A percentile compares a stretch with the other conserved stretches of the same genome.
Conservation (phyloP, 345 rosid genomes). For the Eucalyptus tenuipes region DNA sequence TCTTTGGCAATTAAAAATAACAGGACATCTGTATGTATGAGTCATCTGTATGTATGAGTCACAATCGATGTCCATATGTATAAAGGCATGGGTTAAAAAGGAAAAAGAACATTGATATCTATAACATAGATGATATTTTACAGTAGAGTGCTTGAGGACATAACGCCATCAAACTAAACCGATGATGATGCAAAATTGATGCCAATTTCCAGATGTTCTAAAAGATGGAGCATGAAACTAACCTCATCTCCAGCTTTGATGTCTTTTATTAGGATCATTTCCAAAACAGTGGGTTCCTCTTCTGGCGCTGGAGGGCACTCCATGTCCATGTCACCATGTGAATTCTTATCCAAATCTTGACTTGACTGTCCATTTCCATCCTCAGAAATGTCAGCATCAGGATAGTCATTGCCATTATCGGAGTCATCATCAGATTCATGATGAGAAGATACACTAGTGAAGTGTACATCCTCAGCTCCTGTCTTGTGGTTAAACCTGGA, state of each 20-base stretch:
- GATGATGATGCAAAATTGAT: not conserved
- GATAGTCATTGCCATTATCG: slow-evolving; percentile 18
- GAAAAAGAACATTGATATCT: not conserved
- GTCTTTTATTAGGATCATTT: slow-evolving; percentile 87
- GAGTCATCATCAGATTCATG: slow-evolving; percentile 33
- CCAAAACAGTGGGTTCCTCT: slow-evolving; percentile 31
- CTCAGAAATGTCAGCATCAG: not conserved
- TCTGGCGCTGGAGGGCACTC: slow-evolving; percentile 3
- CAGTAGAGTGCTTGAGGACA: not conserved
- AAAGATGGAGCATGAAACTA: not conserved
- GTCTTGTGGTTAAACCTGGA: slow-evolving; percentile 90
- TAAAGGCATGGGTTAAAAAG: not conserved
- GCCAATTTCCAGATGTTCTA: not conserved
- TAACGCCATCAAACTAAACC: not conserved
- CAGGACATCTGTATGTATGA: not conserved
- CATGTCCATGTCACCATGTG: not conserved
- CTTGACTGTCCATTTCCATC: not conserved
- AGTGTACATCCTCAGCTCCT: slow-evolving; percentile 82
- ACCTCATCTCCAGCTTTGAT: slow-evolving; percentile 77
- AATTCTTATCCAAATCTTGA: slow-evolving; percentile 1
- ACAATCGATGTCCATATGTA: not conserved
- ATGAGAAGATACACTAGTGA: slow-evolving; percentile 36
- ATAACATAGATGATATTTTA: not conserved
- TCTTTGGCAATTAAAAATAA: not conserved
- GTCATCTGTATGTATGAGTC: not conserved